Percentiles rank a stretch among this genome's conserved stretches.
Evolutionary conservation across 495 filamentous ascomycete genomes (phyloP).

Genomic region (Daldinia vernicosa): DNA sequence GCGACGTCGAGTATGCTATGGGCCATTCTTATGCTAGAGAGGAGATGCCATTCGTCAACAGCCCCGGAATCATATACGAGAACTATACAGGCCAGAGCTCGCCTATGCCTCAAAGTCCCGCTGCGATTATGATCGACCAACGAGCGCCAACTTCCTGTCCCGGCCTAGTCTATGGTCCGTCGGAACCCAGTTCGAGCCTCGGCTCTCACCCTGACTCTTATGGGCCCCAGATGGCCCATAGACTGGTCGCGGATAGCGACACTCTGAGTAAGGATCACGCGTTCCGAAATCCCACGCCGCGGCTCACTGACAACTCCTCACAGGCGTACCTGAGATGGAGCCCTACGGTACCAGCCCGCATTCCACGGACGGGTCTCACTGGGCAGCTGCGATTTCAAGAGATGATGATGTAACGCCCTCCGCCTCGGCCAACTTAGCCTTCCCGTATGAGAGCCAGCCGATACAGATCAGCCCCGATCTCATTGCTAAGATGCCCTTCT

Average conservation of each 20-base stretch:
- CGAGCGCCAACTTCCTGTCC: slow-evolving; percentile 62
- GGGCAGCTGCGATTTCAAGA: slow-evolving; percentile 50
- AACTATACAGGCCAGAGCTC: slow-evolving; percentile 58
- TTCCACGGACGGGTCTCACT: slow-evolving; percentile 52
- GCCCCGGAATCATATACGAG: slow-evolving; percentile 62
- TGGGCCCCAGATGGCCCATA: slow-evolving; percentile 56
- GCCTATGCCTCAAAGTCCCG: slow-evolving; percentile 60
- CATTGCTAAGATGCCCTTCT: slow-evolving; percentile 66
- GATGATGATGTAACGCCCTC: slow-evolving; percentile 53
- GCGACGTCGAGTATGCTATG: slow-evolving; percentile 62
- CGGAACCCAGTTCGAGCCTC: slow-evolving; percentile 58
- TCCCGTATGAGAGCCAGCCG: slow-evolving; percentile 48
- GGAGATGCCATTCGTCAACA: slow-evolving; percentile 60
- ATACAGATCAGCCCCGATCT: slow-evolving; percentile 60
- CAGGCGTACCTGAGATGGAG: slow-evolving; percentile 56
- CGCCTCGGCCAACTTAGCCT: slow-evolving; percentile 34
- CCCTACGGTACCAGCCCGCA: slow-evolving; percentile 57
- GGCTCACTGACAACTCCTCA: slow-evolving; percentile 48
- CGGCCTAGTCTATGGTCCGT: slow-evolving; percentile 57
- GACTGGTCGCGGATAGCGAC: slow-evolving; percentile 58
- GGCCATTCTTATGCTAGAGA: slow-evolving; percentile 60
- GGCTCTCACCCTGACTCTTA: slow-evolving; percentile 56
- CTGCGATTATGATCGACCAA: slow-evolving; percentile 61
- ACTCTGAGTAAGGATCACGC: slow-evolving; percentile 54
- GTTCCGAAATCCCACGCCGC: slow-evolving; percentile 43